Percentiles rank a stretch among this genome's conserved stretches.
Conservation (phyloP, 2,329 filamentous ascomycete genomes). For the Microsporum audouinii region DNA sequence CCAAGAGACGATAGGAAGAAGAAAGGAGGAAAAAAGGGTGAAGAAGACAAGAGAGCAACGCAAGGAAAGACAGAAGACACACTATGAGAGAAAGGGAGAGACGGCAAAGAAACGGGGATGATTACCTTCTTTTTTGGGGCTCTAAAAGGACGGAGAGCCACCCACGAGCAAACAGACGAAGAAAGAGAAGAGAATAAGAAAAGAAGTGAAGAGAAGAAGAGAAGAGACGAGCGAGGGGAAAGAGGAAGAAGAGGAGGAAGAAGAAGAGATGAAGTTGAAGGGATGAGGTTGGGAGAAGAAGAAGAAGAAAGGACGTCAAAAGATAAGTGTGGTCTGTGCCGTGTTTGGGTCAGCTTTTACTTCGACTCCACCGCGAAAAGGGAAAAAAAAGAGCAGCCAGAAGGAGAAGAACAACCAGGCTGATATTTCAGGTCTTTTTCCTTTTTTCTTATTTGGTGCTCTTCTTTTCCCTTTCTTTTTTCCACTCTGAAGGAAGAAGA, state of each 20-base stretch:
- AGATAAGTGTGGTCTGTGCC: conserved; percentile 1
- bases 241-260: background rate
- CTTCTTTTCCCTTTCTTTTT: background rate
- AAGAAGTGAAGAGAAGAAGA: conserved; percentile 17
- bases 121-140: conserved; percentile 2
- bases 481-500: background rate
- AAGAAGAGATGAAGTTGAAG: background rate
- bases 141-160: background rate
- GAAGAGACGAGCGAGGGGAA: background rate
- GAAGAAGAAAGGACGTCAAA: conserved; percentile 1
- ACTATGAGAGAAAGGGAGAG: conserved; percentile 7
- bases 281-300: background rate
- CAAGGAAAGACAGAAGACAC: conserved; percentile 16
- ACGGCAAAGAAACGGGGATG: conserved; percentile 3
- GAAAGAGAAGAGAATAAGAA: conserved; percentile 17
- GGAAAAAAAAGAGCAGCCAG: background rate
- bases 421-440: background rate
- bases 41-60: conserved; percentile 13
- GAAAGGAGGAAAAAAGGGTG: conserved; percentile 4
- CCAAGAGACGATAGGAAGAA: conserved; percentile 8
- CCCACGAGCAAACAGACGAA: conserved; percentile 13
- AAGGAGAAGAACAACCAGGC: background rate
- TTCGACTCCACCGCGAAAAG: background rate
- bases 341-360: background rate
- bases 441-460: background rate